These are phyloP conservation scores for Moniliophthora roreri DNA, from an alignment of 1,284 basidiomycete genomes.

Conservation along the genomic window DNA sequence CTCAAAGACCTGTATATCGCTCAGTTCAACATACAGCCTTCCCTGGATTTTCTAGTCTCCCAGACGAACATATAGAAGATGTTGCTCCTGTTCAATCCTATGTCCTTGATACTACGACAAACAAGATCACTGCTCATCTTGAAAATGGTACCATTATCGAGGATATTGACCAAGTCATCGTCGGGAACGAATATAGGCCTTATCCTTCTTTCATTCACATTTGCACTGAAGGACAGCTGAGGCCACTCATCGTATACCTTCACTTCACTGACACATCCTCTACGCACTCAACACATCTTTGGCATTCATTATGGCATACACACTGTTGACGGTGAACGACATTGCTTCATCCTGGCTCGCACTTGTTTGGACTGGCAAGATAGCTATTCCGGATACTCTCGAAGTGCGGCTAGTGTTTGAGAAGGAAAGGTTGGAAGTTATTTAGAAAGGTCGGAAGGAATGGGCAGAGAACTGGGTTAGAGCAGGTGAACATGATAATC, in stretches of 20 bases:
- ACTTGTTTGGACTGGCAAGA: constrained; percentile 7
- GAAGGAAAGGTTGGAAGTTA: constrained; percentile 3
- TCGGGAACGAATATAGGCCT: constrained; percentile 45
- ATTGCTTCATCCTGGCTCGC: constrained; percentile 11
- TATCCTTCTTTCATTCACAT: constrained; percentile 42
- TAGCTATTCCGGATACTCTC: constrained; percentile 5
- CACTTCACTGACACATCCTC: constrained; percentile 41
- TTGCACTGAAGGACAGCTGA: constrained; percentile 15
- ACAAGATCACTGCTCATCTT: constrained; percentile 32
- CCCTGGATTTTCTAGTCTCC: constrained; percentile 39
- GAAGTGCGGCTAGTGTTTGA: constrained; percentile 7
- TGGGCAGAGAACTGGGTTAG: constrained; percentile 1
- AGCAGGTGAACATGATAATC: neutral
- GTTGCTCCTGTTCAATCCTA: constrained; percentile 40
- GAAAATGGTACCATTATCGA: constrained; percentile 33
- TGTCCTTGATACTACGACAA: constrained; percentile 4
- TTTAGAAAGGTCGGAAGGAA: constrained; percentile 1
- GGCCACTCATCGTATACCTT: constrained; percentile 36
- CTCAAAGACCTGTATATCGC: constrained; percentile 38
- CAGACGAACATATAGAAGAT: constrained; percentile 38
- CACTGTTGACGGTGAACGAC: constrained; percentile 13
- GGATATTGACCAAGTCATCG: constrained; percentile 40
- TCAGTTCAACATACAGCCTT: constrained; percentile 38
- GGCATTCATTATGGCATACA: constrained; percentile 33
- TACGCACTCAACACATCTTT: constrained; percentile 43